Evolutionary conservation across 441 rosid genomes (phyloP).

Genomic region (Melastoma candidum): DNA sequence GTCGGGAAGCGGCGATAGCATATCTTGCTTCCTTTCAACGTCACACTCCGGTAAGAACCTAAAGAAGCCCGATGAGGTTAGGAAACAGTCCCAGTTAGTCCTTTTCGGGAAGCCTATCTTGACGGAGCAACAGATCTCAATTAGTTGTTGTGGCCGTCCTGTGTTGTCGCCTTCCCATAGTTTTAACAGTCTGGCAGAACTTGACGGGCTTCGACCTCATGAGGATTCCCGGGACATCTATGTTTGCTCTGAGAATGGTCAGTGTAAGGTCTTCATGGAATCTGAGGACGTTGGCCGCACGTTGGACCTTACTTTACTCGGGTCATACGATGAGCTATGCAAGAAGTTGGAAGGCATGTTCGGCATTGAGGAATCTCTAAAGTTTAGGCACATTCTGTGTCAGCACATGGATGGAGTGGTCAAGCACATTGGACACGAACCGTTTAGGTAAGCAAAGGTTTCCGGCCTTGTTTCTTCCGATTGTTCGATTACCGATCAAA

Average conservation of each 20-base stretch:
- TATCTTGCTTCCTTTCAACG: slow-evolving; percentile 12
- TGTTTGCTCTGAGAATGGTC: slow-evolving; percentile 30
- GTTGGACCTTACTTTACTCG: slow-evolving; percentile 38
- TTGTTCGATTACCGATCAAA: neutral
- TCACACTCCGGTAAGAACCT: slow-evolving; percentile 1
- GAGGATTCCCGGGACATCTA: slow-evolving; percentile 26
- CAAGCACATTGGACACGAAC: slow-evolving; percentile 43
- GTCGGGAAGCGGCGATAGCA: slow-evolving; percentile 21
- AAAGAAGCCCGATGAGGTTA: slow-evolving; percentile 12
- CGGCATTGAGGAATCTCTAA: slow-evolving; percentile 28
- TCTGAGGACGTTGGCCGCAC: slow-evolving; percentile 56
- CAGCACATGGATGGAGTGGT: slow-evolving; percentile 34
- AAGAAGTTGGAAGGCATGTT: slow-evolving; percentile 48
- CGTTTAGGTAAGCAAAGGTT: slow-evolving; percentile 32
- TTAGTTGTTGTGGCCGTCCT: slow-evolving; percentile 5
- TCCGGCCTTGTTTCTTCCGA: neutral
- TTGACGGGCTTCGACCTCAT: slow-evolving; percentile 22
- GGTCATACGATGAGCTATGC: slow-evolving; percentile 40
- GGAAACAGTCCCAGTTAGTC: slow-evolving; percentile 10
- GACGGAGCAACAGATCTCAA: slow-evolving; percentile 16
- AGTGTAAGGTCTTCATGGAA: slow-evolving; percentile 49
- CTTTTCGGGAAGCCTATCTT: slow-evolving; percentile 16
- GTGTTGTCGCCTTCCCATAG: neutral
- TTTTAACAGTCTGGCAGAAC: slow-evolving; percentile 17
- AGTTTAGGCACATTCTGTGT: slow-evolving; percentile 32